Base-by-base conservation (phyloP, 306 rosid species). In the Glycine soja region DNA sequence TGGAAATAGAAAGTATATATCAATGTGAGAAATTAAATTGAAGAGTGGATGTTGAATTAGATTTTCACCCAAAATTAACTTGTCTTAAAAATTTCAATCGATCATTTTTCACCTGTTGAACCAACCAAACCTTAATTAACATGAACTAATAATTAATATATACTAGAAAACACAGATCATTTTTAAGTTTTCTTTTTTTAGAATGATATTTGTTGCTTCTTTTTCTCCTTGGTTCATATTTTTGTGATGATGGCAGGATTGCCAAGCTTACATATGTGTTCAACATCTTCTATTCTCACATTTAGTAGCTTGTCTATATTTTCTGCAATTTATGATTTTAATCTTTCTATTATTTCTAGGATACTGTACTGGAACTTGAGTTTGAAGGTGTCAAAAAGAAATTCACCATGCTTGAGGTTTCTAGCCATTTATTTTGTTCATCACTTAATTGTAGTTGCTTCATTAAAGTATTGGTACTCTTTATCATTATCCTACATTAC, bases 401-500 rank as follows among this genome's bases (percentile, higher is more conserved):
- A 84, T 83, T 96, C 85, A 93, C 99, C 10, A 93, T 96, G 99
- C 99, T 96, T 83, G 98, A 96, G 97, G 97, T 96, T 83, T 40
- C 51, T 32, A 66, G n/a, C 71, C 69, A 43, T 46, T 15, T 77
- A 10, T 50, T 59, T 57, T 54, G 24, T 40, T 51, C 34, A 38
- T 38, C 43, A 38, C 7, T 38, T 38, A 3, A 42, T 72, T 63
- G 46, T 88, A 57, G 81, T 66, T 86, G 42, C 68, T 36, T 58
- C 70, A 73, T 82, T 40, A 38, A 72, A 72, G 72, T 72, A 13
- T 70, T 76, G 63, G 36, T 57, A 65, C 77, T 78, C 51, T 72
- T 34, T 18, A 2, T 9, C 46, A 38, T 36, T 3, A 8, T 78
- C 15, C 56, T 82, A 7, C 13, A 75, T 50, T 56, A 75, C 42